Percentiles rank a stretch among this genome's conserved stretches.
Conservation (phyloP, 345 rosid genomes). For the Euphorbia pulcherrima region DNA sequence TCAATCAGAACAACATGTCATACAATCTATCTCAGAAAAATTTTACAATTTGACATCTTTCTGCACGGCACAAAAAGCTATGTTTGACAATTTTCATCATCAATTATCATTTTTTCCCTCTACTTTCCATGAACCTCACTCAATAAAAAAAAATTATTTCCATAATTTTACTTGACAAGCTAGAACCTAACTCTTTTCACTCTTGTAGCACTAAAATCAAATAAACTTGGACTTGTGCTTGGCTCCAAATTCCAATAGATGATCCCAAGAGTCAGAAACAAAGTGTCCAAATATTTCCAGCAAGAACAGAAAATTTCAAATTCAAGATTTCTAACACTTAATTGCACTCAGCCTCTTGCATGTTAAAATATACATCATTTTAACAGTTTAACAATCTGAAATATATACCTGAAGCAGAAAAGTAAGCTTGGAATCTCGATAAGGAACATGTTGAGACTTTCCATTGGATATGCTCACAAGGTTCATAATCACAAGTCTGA, state of each 20-base stretch:
- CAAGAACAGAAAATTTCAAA: background rate
- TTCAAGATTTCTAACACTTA: background rate
- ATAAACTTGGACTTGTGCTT: background rate
- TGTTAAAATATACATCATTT: background rate
- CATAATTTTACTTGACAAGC: conserved; percentile 3
- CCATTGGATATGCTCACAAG: conserved; percentile 93
- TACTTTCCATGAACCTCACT: background rate
- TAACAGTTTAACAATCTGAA: background rate
- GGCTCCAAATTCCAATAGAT: background rate
- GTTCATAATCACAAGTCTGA: conserved; percentile 98
- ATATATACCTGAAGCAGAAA: conserved; percentile 85
- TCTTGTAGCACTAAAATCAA: background rate
- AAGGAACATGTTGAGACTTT: conserved; percentile 93
- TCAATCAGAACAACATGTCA: background rate
- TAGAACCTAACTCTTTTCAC: background rate
- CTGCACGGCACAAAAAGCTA: background rate
- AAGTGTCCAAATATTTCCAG: background rate
- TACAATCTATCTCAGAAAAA: background rate
- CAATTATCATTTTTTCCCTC: background rate
- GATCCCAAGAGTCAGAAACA: background rate
- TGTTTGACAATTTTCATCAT: background rate
- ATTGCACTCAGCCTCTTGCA: background rate
- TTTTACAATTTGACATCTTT: background rate
- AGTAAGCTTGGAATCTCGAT: conserved; percentile 96
- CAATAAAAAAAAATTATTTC: background rate